Evolutionary conservation across 805 yeast species (phyloP).

Genomic region (Maudiozyma pseudohumilis): DNA sequence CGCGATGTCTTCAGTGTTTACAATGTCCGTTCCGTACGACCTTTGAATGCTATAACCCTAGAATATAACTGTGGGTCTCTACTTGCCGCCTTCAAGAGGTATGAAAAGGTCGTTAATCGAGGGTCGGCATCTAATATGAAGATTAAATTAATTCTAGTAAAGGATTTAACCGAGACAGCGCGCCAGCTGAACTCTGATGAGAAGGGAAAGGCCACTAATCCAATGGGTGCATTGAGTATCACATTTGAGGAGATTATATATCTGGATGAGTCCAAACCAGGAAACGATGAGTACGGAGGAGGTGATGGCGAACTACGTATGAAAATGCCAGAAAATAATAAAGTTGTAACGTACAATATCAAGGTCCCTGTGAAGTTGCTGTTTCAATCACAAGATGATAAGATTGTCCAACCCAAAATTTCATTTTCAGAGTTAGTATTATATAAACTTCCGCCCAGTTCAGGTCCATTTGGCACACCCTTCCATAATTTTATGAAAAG

Average conservation of each 20-base stretch:
- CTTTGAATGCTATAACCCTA: conserved; percentile 23
- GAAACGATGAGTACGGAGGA: conserved; percentile 5
- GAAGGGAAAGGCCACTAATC: conserved; percentile 10
- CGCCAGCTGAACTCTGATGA: background rate
- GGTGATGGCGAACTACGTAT: too few species aligned
- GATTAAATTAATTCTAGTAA: conserved; percentile 21
- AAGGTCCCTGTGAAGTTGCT: conserved; percentile 62
- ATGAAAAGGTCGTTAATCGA: conserved; percentile 22
- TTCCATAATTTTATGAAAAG: conserved; percentile 47
- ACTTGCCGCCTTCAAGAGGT: conserved; percentile 22
- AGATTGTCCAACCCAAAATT: conserved; percentile 54
- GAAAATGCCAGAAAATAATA: conserved; percentile 8
- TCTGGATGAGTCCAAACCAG: conserved; percentile 7
- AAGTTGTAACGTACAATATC: conserved; percentile 50
- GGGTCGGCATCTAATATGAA: conserved; percentile 23
- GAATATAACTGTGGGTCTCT: conserved; percentile 27
- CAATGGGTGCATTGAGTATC: conserved; percentile 22
- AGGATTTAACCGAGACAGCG: conserved; percentile 17
- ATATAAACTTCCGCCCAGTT: conserved; percentile 32
- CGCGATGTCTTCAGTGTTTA: conserved; percentile 23
- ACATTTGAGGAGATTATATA: conserved; percentile 24
- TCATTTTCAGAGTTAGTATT: conserved; percentile 46
- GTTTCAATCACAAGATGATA: conserved; percentile 42
- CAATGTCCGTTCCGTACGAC: conserved; percentile 21
- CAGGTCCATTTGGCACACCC: conserved; percentile 30